Base-by-base conservation (phyloP, 192 early-diverging fungal genomes). In the Helicostylum pulchrum region DNA sequence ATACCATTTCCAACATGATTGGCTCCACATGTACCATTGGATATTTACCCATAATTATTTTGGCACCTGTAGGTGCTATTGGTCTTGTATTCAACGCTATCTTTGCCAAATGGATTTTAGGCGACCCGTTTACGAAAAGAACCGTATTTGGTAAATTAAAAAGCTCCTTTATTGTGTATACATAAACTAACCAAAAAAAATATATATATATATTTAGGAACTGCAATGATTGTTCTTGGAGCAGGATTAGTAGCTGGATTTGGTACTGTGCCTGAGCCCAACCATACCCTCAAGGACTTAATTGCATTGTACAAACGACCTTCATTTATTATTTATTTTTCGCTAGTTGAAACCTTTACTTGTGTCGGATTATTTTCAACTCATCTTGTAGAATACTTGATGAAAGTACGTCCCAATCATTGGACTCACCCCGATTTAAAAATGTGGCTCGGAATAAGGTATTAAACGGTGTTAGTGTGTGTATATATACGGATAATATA, bases 11-110 rank as follows among this genome's bases (percentile, higher is more conserved):
- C 50, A 90, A 86, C 20, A 79, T 88, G 0, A 83, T 85, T 32
- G 88, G 87, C 17, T 87, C 89, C 1, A 77, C 83, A 7, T 83
- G 89, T 30, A 82, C 90, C 1, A 86, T 92, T 55, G 89, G 87
- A 48, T 85, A 88, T 51, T 78, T 92, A 9, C 90, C 90, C 1
- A 86, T 92, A 7, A 81, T 90, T 55, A 88, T 92, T 50, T 75
- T 90, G 7, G 90, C 90, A 7, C 90, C 89, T 7, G 62, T 92
- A 49, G 89, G 87, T 1, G 87, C 90, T 3, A 84, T 89, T 30
- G 85, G 83, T 8, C 71, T 92, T 50, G 87, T 92, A 8, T 87
- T 90, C 55, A 92, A 92, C 73, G 90, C 88, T 1, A 78, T 89
- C 3, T 92, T 90, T 80, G 88, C 90, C 10, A 67, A 78, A 20